These are phyloP conservation scores for Leishmania amazonensis DNA, from an alignment of 208 protist species.

Conservation along the genomic window DNA sequence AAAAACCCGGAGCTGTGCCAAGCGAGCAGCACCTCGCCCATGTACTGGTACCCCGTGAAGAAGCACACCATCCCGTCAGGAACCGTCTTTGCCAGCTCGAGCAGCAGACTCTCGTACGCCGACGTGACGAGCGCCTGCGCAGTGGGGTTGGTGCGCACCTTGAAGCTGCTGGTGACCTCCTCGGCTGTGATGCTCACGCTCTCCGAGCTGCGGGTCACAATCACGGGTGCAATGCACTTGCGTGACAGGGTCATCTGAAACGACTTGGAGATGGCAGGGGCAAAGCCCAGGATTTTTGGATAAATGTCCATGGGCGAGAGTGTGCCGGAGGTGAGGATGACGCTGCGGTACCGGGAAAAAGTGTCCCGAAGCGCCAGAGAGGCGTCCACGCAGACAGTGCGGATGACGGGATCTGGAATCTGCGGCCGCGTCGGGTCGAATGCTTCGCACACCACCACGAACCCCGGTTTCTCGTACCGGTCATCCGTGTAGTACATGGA, in stretches of 20 bases:
- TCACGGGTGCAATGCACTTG: slow-evolving; percentile 95
- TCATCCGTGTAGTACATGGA: slow-evolving; percentile 93
- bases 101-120: slow-evolving; percentile 96
- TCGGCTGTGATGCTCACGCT: slow-evolving; percentile 89
- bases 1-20: slow-evolving; percentile 95
- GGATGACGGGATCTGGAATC: slow-evolving; percentile 90
- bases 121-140: slow-evolving; percentile 92
- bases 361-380: slow-evolving; percentile 97
- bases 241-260: slow-evolving; percentile 96
- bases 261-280: slow-evolving; percentile 89
- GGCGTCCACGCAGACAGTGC: slow-evolving; percentile 96
- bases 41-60: slow-evolving; percentile 97
- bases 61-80: slow-evolving; percentile 99
- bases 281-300: slow-evolving; percentile 98
- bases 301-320: slow-evolving; percentile 99
- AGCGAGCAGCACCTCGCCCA: slow-evolving; percentile 91
- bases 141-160: slow-evolving; percentile 74
- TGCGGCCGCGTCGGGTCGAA: slow-evolving; percentile 90
- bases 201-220: slow-evolving; percentile 89
- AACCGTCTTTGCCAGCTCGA: slow-evolving; percentile 94
- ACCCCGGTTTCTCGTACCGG: slow-evolving; percentile 87
- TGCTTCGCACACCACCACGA: slow-evolving; percentile 97
- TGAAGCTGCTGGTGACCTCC: slow-evolving; percentile 91
- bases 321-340: slow-evolving; percentile 98
- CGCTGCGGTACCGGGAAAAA: slow-evolving; percentile 94